phyloP scores from a whole-genome alignment of 75 land plant genomes.

The Sequoia sempervirens region DNA sequence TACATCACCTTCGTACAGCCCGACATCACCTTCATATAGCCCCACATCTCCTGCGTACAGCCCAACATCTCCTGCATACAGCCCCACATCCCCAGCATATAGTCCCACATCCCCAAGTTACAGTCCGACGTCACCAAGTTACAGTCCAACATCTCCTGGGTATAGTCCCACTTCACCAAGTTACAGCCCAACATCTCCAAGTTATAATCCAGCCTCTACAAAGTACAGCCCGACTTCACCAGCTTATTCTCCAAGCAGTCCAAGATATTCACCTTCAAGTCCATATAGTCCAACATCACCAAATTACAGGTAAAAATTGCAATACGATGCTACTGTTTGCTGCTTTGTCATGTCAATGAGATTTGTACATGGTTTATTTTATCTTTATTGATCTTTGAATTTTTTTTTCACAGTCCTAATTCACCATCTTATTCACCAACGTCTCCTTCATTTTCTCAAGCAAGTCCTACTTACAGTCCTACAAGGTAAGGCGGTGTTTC shows the following conservation, averaged over 20 bases:
- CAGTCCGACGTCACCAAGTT: conserved; percentile 83
- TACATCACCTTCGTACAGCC: conserved; percentile 68
- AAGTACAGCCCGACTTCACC: conserved; percentile 73
- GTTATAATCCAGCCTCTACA: conserved; percentile 72
- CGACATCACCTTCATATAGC: conserved; percentile 74
- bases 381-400: not conserved
- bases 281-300: conserved; percentile 86
- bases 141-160: conserved; percentile 86
- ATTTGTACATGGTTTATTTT: not conserved
- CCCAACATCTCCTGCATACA: conserved; percentile 88
- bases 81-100: conserved; percentile 90
- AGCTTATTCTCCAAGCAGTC: conserved; percentile 89
- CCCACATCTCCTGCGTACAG: conserved; percentile 86
- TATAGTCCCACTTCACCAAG: conserved; percentile 86
- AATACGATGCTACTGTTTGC: not conserved
- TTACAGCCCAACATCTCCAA: conserved; percentile 79
- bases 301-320: conserved; percentile 57
- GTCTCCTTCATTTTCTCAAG: conserved; percentile 86
- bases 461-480: conserved; percentile 85
- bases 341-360: not conserved
- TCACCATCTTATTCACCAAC: conserved; percentile 95
- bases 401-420: conserved; percentile 70
- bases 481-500: conserved; percentile 47
- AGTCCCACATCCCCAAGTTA: conserved; percentile 90
- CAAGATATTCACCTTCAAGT: conserved; percentile 66